phyloP scores from a whole-genome alignment of 352 stramenopile species.

The Globisporangium mamillatum region DNA sequence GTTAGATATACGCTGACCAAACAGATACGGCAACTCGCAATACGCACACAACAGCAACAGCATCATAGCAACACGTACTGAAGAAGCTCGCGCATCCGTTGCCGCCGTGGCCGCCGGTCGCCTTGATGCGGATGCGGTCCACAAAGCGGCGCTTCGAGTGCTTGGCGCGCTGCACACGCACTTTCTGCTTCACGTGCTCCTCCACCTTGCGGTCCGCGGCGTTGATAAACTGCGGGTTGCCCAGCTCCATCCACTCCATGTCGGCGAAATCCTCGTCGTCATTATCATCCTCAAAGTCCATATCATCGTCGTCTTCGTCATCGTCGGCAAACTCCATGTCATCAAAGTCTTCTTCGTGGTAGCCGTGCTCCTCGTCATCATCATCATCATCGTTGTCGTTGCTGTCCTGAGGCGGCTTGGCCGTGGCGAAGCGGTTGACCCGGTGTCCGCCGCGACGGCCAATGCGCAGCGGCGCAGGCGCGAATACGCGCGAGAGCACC shows the following conservation, averaged over 20 bases:
- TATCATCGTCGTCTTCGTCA: conserved; percentile 37
- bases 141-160: conserved; percentile 90
- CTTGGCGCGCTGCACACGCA: conserved; percentile 75
- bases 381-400: conserved; percentile 24
- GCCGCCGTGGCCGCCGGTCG: conserved; percentile 83
- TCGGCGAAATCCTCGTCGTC: conserved; percentile 17
- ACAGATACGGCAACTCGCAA: background rate
- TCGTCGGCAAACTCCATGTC: conserved; percentile 41
- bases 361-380: conserved; percentile 30
- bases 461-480: conserved; percentile 37
- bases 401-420: conserved; percentile 7
- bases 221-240: conserved; percentile 19
- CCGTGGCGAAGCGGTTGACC: conserved; percentile 15
- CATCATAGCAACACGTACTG: conserved; percentile 27
- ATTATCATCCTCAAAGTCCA: conserved; percentile 16
- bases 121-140: conserved; percentile 87
- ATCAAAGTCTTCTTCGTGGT: conserved; percentile 44
- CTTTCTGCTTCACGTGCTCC: conserved; percentile 87
- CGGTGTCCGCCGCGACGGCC: conserved; percentile 20
- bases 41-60: background rate
- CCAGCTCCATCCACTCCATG: conserved; percentile 13
- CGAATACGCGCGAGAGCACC: conserved; percentile 46
- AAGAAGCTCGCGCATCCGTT: conserved; percentile 89
- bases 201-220: conserved; percentile 46
- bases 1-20: background rate